Percentiles rank a stretch among this genome's conserved stretches.
These are phyloP conservation scores for Cucumis cinereus DNA, from an alignment of 306 rosid genomes.

Conservation along the genomic window DNA sequence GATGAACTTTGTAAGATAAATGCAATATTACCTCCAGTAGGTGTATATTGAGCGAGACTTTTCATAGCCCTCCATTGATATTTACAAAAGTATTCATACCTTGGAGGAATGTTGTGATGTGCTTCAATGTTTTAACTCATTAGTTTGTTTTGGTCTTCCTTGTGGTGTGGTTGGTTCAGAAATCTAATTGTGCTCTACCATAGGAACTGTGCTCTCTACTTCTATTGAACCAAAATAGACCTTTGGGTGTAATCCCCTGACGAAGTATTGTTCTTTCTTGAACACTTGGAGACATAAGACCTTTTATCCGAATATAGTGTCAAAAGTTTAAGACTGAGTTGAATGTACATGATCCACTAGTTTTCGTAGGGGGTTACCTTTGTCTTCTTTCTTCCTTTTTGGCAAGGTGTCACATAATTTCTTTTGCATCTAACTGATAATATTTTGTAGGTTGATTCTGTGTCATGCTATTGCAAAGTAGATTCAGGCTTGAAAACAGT, in stretches of 20 bases:
- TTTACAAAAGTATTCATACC: not conserved
- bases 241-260: not conserved
- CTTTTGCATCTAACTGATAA: conserved; percentile 23
- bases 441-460: conserved; percentile 78
- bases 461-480: conserved; percentile 96
- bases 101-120: not conserved
- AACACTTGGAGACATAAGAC: not conserved
- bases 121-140: not conserved
- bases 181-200: not conserved
- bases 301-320: not conserved
- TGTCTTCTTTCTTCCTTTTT: not conserved
- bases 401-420: not conserved
- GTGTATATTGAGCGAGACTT: not conserved
- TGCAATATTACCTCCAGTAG: not conserved
- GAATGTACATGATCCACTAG: not conserved
- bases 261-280: not conserved
- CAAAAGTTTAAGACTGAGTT: not conserved
- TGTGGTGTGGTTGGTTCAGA: not conserved
- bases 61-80: not conserved
- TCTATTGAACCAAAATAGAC: not conserved
- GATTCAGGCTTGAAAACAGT: conserved; percentile 92
- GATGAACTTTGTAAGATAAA: not conserved
- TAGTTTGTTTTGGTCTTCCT: not conserved
- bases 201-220: not conserved
- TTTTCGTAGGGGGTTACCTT: not conserved